Percentiles rank a stretch among this genome's conserved stretches.
Conservation (phyloP, 108 stramenopile species). For the Cyclostephanos tholiformis region DNA sequence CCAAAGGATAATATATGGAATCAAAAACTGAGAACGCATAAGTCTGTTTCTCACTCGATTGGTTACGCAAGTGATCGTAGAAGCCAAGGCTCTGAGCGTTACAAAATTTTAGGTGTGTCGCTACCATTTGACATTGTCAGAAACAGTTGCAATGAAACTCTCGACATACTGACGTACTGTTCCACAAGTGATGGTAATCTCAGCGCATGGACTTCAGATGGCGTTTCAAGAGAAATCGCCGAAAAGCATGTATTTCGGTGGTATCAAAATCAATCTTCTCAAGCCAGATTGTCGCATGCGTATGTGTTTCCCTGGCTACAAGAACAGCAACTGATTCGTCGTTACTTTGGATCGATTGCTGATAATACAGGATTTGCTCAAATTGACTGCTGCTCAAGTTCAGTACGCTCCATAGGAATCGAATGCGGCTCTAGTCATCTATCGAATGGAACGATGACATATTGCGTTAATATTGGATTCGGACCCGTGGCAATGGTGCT, state of each 20-base stretch:
- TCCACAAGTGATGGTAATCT: background rate
- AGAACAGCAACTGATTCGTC: slow-evolving; percentile 18
- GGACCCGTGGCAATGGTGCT: slow-evolving; percentile 9
- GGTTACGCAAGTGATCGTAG: background rate
- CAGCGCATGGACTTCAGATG: background rate
- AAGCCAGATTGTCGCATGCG: background rate
- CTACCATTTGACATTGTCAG: slow-evolving; percentile 25
- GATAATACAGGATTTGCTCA: background rate
- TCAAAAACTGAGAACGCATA: background rate
- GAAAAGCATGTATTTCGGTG: slow-evolving; percentile 23
- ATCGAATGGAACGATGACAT: slow-evolving; percentile 5
- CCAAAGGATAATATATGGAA: background rate
- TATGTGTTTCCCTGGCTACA: slow-evolving; percentile 17
- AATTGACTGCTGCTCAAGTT: slow-evolving; percentile 31
- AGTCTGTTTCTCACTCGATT: background rate
- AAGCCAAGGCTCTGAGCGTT: background rate
- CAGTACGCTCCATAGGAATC: slow-evolving; percentile 17
- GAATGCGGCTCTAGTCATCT: background rate
- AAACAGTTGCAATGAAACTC: background rate
- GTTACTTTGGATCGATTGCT: slow-evolving; percentile 1
- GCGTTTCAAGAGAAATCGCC: slow-evolving; percentile 1
- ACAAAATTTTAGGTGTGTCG: slow-evolving; percentile 18
- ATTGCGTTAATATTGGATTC: slow-evolving; percentile 2
- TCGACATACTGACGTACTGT: slow-evolving; percentile 15
- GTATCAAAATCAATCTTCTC: slow-evolving; percentile 1